phyloP scores from a whole-genome alignment of 108 stramenopile species.

The Ochromonas danica region DNA sequence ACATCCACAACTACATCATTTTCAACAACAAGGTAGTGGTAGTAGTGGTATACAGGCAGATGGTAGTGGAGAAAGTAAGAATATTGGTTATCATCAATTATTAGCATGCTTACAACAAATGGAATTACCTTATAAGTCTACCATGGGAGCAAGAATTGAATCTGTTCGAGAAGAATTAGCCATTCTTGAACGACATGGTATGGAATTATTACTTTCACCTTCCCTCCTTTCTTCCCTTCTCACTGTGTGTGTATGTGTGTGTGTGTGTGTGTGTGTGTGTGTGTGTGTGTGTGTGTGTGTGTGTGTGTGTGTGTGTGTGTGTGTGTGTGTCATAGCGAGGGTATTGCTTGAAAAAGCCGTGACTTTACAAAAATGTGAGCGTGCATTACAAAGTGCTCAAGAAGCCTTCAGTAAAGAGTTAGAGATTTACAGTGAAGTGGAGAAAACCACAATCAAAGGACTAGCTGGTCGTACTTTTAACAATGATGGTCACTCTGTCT shows the following conservation, averaged over 20 bases:
- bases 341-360: background rate
- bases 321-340: background rate
- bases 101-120: background rate
- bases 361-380: background rate
- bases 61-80: background rate
- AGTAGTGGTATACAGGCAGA: background rate
- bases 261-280: no score
- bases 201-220: background rate
- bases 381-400: background rate
- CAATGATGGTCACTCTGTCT: background rate
- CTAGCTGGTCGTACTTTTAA: background rate
- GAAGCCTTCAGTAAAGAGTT: background rate
- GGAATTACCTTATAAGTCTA: conserved; percentile 1
- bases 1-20: no score
- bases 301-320: no score
- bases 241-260: no score
- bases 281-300: no score
- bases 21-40: no score
- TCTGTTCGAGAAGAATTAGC: background rate
- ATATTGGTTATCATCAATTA: background rate
- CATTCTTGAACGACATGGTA: conserved; percentile 1
- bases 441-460: background rate
- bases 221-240: no score
- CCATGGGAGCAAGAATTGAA: background rate
- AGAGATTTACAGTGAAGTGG: background rate